Evolutionary conservation across 225 moss, liverwort and hornwort species (phyloP).

Genomic region (Polytrichum formosum): DNA sequence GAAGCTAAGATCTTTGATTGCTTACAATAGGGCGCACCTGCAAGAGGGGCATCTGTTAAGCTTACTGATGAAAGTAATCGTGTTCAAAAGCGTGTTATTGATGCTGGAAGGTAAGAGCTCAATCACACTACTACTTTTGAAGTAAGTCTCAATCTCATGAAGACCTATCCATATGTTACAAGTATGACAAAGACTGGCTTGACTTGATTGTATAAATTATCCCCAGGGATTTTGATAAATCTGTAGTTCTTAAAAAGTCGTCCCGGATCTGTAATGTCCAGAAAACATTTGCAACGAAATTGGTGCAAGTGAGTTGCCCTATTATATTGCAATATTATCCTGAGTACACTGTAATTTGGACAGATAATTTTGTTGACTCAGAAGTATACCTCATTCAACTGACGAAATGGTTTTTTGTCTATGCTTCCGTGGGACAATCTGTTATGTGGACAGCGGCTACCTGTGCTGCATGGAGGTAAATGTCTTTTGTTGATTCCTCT

Average conservation of each 20-base stretch:
- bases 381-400: neutral
- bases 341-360: too few relatives aligned
- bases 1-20: neutral
- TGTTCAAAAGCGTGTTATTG: constrained; percentile 80
- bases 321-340: too few relatives aligned
- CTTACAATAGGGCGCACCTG: constrained; percentile 75
- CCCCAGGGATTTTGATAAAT: too few relatives aligned
- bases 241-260: too few relatives aligned
- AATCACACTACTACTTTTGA: neutral
- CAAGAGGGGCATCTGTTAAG: constrained; percentile 86
- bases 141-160: too few relatives aligned
- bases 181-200: too few relatives aligned
- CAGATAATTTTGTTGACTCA: too few relatives aligned
- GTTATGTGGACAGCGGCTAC: constrained; percentile 60
- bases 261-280: too few relatives aligned
- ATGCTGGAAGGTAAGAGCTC: constrained; percentile 80
- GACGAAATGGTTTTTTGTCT: constrained; percentile 7
- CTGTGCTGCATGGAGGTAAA: constrained; percentile 93
- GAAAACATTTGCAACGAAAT: too few relatives aligned
- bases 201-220: too few relatives aligned
- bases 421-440: neutral
- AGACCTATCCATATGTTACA: too few relatives aligned
- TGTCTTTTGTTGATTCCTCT: neutral
- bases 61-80: constrained; percentile 70
- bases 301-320: too few relatives aligned